Conservation (phyloP, 352 stramenopile species). For the Elongisporangium undulatum region DNA sequence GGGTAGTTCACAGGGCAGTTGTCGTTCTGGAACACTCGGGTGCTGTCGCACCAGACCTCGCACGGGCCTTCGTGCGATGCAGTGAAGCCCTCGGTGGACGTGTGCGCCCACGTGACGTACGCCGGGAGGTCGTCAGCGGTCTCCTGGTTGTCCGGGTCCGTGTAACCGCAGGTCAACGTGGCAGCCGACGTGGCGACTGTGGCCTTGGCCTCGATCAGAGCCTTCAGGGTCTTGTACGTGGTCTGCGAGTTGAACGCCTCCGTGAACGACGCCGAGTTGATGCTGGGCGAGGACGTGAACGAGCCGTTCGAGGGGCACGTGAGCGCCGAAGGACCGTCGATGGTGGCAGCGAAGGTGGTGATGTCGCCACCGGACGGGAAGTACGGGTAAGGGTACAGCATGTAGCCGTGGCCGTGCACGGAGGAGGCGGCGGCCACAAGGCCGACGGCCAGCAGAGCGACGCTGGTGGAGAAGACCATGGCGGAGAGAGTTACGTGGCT, state of each 20-base stretch:
- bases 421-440: constrained; percentile 7
- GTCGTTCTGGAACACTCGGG: constrained; percentile 27
- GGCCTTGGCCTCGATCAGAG: constrained; percentile 16
- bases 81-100: constrained; percentile 22
- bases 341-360: constrained; percentile 24
- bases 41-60: constrained; percentile 46
- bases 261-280: constrained; percentile 23
- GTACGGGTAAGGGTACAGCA: constrained; percentile 15
- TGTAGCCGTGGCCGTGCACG: constrained; percentile 18
- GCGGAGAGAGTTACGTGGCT: not conserved
- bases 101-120: constrained; percentile 23
- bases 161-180: constrained; percentile 18
- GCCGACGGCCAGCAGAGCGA: constrained; percentile 9
- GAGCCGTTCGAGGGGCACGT: constrained; percentile 10
- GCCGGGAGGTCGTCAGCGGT: constrained; percentile 15
- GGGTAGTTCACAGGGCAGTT: constrained; percentile 33
- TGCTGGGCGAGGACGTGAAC: constrained; percentile 14
- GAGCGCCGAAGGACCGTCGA: constrained; percentile 15
- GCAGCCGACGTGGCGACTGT: constrained; percentile 14
- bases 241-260: constrained; percentile 14
- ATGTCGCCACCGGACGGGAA: constrained; percentile 23
- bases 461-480: constrained; percentile 9
- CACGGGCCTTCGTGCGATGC: constrained; percentile 34
- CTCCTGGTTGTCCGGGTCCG: constrained; percentile 11
- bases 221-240: constrained; percentile 23